Conservation (phyloP, 192 early-diverging fungal species). For the Backusella circina region DNA sequence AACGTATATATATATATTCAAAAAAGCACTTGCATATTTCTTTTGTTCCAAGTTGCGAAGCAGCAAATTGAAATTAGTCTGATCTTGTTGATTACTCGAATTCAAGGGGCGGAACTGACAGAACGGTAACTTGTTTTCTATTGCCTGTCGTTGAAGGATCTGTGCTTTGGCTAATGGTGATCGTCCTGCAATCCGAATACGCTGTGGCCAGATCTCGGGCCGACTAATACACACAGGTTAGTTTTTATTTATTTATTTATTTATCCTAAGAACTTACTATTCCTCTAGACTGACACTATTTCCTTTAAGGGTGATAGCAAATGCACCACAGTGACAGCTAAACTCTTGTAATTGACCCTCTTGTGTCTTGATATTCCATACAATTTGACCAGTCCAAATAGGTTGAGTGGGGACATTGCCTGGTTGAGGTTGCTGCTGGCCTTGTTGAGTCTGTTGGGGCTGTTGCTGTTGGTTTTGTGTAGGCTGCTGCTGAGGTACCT, state of each 20-base stretch:
- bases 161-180: constrained; percentile 25
- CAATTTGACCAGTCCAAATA: constrained; percentile 38
- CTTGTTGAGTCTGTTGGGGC: constrained; percentile 1
- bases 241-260: background rate
- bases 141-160: constrained; percentile 23
- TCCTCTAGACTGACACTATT: constrained; percentile 24
- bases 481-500: background rate
- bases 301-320: constrained; percentile 28
- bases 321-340: constrained; percentile 36
- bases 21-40: constrained; percentile 23
- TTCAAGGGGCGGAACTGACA: constrained; percentile 32
- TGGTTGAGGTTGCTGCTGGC: constrained; percentile 7
- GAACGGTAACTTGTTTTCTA: constrained; percentile 31
- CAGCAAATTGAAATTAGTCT: constrained; percentile 24
- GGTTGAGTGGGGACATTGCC: constrained; percentile 9
- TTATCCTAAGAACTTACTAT: constrained; percentile 26
- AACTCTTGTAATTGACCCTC: constrained; percentile 31
- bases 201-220: constrained; percentile 34
- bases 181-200: constrained; percentile 31
- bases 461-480: constrained; percentile 17
- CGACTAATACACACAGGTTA: constrained; percentile 13
- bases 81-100: constrained; percentile 26
- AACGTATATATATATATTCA: too few species aligned
- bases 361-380: constrained; percentile 34
- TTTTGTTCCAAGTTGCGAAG: constrained; percentile 35